Base-by-base conservation (phyloP, 805 yeast genomes). In the Ogataea degrootiae region DNA sequence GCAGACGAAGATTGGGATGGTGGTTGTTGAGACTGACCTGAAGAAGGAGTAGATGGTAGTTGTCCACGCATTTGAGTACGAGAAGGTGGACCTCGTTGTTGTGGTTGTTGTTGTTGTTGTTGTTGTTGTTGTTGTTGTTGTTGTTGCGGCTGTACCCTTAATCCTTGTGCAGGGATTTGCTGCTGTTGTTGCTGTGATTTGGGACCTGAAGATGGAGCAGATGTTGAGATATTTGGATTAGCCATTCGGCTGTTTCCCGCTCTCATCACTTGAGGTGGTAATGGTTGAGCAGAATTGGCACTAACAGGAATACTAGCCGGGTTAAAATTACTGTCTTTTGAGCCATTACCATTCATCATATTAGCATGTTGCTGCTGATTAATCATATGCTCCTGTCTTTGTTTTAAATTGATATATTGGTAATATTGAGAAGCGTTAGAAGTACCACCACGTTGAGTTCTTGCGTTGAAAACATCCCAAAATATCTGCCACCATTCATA, bases 401-500 rank as follows among this genome's bases (percentile, higher is more conserved):
- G 85, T 51, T 79, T 76, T 61, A 80, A 62, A 41, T 74, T 60
- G 53, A 83, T 82, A 52, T 80, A 72, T 53, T 84, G 87, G 58
- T 80, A 82, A 66, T 86, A 87, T 59, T 85, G 87, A 41, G 79
- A 76, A 3, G 94, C 92, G 48, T 77, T 69, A 2, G 74, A 69
- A 4, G 86, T 77, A 14, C 83, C 80, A 15, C 80, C 84, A 49
- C 82, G 71, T 52, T 78, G 81, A 38, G 87, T 81, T 56, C 89
- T 76, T 3, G 95, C 96, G 59, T 86, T 86, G 66, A 85, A 87
- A 29, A 89, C 83, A 62, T 90, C 97, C 97, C 97, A 91, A 63
- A 90, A 91, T 16, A 91, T 82, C 71, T 82, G 89, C 97, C 97
- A 90, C 97, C 97, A 90, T 64, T 91, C 97, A 59, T 80, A 83